Base-by-base conservation (phyloP, 2,329 filamentous ascomycete genomes). In the Trichoderma asperellum region DNA sequence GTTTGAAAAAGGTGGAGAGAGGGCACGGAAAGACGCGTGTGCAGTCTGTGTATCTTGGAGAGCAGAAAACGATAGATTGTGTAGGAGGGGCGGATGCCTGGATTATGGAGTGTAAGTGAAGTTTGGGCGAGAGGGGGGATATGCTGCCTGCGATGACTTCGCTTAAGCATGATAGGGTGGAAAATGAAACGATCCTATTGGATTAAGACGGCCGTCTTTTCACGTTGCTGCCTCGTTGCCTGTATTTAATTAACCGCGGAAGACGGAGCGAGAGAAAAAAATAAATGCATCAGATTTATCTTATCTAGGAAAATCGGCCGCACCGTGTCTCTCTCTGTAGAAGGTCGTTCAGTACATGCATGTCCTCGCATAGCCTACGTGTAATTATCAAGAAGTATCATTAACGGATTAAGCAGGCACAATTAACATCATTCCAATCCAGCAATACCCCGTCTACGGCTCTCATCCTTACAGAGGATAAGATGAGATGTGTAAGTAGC, bases 1-100 rank as follows among this genome's bases (percentile, higher is more conserved):
- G 18, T 32, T 32, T 32, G 5, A 18, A 7, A n/a, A 43, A 7
- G 24, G 43, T 56, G 5, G 6, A 63, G 11, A 1, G 14, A 53
- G 12, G n/a, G 47, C 8, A 29, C 27, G 27, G 18, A 4, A 49
- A 21, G 47, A 52, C n/a, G 47, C 6, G 27, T 18, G n/a, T 37
- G n/a, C 27, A 24, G 34, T 65, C 21, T 21, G 32, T 43, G 37
- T 27, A 16, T 11, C 18, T 56, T 43, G n/a, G 40, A 1, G n/a
- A 10, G 16, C 21, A 16, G n/a, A 43, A 43, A 35, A 43, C 52
- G 55, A 67, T 67, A 67, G 63, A 55, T n/a, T 67, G 27, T 37
- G 55, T 27, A 58, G 16, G 37, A 43, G 47, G 60, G 63, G 29
- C 40, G 63, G 53, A 67, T 67, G 63, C 63, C 63, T 67, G 32